These are phyloP conservation scores for Vitis hybrid DNA, from an alignment of 177 flowering plant genomes.

Conservation along the genomic window DNA sequence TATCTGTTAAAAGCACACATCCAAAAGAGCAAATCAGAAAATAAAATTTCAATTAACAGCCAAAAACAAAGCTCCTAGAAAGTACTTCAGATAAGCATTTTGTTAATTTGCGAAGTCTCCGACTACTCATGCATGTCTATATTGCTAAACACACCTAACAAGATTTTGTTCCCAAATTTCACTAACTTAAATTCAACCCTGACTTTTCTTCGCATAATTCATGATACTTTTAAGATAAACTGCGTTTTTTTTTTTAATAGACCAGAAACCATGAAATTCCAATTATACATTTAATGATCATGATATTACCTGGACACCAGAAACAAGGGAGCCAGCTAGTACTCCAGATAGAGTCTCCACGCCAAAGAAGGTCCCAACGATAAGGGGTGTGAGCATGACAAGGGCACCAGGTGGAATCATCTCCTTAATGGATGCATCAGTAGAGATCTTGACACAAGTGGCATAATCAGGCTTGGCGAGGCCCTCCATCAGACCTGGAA, in stretches of 20 bases:
- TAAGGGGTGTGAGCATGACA: conserved; percentile 71
- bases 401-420: conserved; percentile 82
- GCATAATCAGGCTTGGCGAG: conserved; percentile 69
- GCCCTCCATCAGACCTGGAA: conserved; percentile 76
- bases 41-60: not conserved
- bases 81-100: no score
- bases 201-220: no score
- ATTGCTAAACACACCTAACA: no score
- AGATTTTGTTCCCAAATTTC: no score
- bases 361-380: conserved; percentile 67
- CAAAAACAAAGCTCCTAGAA: no score
- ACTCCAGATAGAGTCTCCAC: conserved; percentile 71
- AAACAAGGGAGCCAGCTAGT: conserved; percentile 72
- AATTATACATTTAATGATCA: not conserved
- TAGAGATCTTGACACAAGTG: conserved; percentile 74
- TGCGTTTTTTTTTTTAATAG: no score
- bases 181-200: no score
- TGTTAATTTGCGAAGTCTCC: no score
- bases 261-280: no score
- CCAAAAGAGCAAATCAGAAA: not conserved
- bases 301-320: conserved; percentile 66
- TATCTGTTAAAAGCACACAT: conserved; percentile 34
- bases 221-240: no score
- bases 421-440: conserved; percentile 75
- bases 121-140: no score